Base-by-base conservation (phyloP, 805 yeast genomes). In the Myxozyma geophila region DNA sequence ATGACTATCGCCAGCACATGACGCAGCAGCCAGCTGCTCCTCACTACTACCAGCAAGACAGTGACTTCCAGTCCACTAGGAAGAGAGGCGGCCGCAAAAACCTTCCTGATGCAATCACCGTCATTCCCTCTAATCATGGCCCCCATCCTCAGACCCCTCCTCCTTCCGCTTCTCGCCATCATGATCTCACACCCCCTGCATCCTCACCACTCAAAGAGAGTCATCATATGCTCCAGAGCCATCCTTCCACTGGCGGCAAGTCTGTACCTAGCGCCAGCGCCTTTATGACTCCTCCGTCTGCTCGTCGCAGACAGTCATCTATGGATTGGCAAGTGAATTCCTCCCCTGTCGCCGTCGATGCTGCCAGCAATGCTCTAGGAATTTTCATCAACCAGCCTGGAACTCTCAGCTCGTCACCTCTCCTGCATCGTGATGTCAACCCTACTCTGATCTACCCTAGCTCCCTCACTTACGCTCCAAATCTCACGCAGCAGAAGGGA, bases 291-390 rank as follows among this genome's bases (percentile, higher is more conserved):
- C 65, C 67, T 21, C 65, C 57, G 53, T 60, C 67, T 36, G 21
- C 54, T n/a, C 53, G 57, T 51, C 53, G 46, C 49, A 21, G 58
- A 13, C 60, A 44, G 41, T 33, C 55, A 2, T 52, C 55, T 39
- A 9, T 13, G n/a, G 53, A 37, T 21, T 49, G 65, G 57, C 60
- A 47, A 35, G 35, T 33, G 44, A 50, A 55, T 17, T 54, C 65
- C 10, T 49, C 59, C 6, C 51, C 56, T 13, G 53, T 51, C 13
- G 49, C 58, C 12, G 56, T 39, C 9, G 61, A 39, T 46, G 61
- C 49, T 19, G 53, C 67, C n/a, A 52, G 59, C 15, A 64, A 56
- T 41, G 67, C 67, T n/a, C 67, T 64, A 12, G 67, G 67, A n/a
- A 64, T 64, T 46, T 64, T 64, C 36, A 62, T 64, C 49, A 15